phyloP scores from a whole-genome alignment of 257 asterid species.

The Solanum commersonii region DNA sequence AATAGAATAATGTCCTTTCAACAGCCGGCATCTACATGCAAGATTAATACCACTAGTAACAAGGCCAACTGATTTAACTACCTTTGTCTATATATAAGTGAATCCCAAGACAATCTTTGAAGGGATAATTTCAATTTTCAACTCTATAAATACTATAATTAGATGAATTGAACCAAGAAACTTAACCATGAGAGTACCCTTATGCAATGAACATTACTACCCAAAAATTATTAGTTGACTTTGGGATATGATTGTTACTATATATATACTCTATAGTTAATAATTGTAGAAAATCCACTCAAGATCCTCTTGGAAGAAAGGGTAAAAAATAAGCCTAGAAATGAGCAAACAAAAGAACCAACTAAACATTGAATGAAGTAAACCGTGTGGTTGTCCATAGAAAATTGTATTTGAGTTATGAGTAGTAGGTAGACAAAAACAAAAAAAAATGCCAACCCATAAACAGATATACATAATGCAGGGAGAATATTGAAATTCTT shows the following conservation, averaged over 20 bases:
- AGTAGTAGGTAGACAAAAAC: background rate
- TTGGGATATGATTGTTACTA: background rate
- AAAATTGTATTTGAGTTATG: background rate
- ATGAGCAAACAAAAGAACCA: background rate
- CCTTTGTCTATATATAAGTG: background rate
- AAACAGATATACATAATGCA: background rate
- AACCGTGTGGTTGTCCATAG: background rate
- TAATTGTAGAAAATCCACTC: background rate
- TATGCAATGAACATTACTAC: background rate
- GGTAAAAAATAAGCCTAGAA: conserved; percentile 4
- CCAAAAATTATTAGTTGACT: background rate
- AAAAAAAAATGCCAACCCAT: background rate
- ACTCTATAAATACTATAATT: background rate
- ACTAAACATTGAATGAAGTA: background rate
- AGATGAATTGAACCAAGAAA: conserved; percentile 5
- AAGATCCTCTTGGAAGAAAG: background rate
- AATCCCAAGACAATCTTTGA: background rate
- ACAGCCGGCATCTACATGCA: background rate
- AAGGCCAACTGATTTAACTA: background rate
- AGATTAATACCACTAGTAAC: background rate
- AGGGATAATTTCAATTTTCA: background rate
- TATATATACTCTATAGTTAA: background rate
- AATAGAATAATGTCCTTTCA: background rate
- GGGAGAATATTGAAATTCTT: background rate
- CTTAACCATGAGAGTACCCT: background rate